phyloP scores from a whole-genome alignment of 1,139 yeast species.

The Suhomyces bribrorum region DNA sequence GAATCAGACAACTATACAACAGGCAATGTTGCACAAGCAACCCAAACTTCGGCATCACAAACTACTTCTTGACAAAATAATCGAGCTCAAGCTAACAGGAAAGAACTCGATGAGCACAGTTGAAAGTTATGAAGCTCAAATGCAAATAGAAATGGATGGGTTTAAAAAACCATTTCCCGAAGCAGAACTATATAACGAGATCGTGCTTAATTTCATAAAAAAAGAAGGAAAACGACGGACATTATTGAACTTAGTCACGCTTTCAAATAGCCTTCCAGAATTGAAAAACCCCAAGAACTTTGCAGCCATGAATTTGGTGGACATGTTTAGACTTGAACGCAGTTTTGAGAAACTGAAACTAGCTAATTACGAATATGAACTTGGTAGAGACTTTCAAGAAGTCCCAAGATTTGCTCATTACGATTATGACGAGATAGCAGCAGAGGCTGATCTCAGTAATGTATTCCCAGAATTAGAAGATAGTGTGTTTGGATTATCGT shows the following conservation, averaged over 20 bases:
- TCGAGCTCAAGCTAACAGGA: too few species aligned
- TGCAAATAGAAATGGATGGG: background rate
- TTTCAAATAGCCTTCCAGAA: background rate
- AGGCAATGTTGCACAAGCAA: background rate
- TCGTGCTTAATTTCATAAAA: too few species aligned
- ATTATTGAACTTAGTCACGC: background rate
- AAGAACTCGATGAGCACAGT: too few species aligned
- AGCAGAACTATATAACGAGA: background rate
- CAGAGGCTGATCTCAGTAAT: background rate
- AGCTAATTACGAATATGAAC: background rate
- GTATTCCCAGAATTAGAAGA: slow-evolving; percentile 7
- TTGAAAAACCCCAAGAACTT: background rate
- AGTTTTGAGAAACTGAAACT: background rate
- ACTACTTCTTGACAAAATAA: too few species aligned
- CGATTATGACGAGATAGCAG: slow-evolving; percentile 1
- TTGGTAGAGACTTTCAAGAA: slow-evolving; percentile 6
- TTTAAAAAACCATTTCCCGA: background rate
- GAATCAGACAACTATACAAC: slow-evolving; percentile 4
- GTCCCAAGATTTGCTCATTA: slow-evolving; percentile 4
- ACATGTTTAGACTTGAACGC: background rate
- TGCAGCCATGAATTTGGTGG: background rate
- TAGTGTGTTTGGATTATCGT: slow-evolving; percentile 15
- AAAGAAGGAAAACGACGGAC: background rate
- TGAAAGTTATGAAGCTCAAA: slow-evolving; percentile 1
- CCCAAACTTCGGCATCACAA: background rate